Conservation (phyloP, 169 alveolate species). For the Blepharisma undulans region DNA sequence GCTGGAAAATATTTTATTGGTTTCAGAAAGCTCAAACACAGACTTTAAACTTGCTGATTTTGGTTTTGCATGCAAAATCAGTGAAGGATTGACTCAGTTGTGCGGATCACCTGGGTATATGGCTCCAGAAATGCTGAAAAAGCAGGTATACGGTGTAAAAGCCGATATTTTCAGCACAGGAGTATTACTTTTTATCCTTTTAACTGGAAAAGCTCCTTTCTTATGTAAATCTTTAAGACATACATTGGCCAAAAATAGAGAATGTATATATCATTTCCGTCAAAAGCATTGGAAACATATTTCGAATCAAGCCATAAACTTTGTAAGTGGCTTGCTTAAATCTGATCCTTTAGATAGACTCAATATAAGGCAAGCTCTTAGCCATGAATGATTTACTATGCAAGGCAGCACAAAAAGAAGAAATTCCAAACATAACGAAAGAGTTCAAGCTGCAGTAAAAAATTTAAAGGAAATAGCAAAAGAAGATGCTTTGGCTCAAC, state of each 20-base stretch:
- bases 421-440: neutral
- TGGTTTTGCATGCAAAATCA: neutral
- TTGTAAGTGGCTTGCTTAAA: neutral
- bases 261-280: neutral
- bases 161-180: constrained; percentile 23
- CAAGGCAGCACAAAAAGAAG: neutral
- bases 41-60: neutral
- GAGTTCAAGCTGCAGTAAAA: neutral
- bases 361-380: neutral
- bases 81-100: neutral
- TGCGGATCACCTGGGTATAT: constrained; percentile 38
- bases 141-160: neutral
- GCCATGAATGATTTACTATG: neutral
- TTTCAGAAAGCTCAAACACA: neutral
- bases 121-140: constrained; percentile 34
- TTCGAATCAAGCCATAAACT: neutral
- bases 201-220: constrained; percentile 11
- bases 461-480: neutral
- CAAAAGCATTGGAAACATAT: constrained; percentile 10
- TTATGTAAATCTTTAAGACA: neutral
- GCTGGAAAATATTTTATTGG: constrained; percentile 3
- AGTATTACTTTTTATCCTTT: neutral
- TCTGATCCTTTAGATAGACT: neutral
- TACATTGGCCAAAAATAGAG: neutral
- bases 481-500: neutral